phyloP scores from a whole-genome alignment of 495 filamentous ascomycete species.

The Haplographium delicatum region DNA sequence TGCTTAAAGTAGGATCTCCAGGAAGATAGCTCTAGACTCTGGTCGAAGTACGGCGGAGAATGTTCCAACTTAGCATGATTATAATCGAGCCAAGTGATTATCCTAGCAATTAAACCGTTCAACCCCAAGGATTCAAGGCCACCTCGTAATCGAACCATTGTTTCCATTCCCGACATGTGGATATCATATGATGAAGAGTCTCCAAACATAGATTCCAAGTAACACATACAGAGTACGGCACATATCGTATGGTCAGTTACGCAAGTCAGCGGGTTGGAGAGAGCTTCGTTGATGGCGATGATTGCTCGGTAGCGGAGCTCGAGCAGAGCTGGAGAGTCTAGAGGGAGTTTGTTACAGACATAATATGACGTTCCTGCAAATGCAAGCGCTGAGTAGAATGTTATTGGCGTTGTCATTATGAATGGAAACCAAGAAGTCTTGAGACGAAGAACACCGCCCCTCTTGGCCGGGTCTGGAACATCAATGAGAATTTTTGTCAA shows the following conservation, averaged over 20 bases:
- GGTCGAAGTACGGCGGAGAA: neutral
- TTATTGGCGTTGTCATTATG: neutral
- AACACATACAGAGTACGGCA: conserved; percentile 2
- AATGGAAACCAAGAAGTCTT: neutral
- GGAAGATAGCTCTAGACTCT: neutral
- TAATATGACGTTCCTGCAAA: neutral
- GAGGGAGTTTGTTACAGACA: neutral
- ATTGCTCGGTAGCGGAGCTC: neutral
- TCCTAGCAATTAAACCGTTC: conserved; percentile 3
- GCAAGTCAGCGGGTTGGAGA: neutral
- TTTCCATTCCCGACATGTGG: conserved; percentile 6
- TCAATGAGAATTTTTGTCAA: neutral
- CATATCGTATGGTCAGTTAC: neutral
- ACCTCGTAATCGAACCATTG: conserved; percentile 9
- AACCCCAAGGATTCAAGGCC: conserved; percentile 1
- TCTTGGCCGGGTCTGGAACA: neutral
- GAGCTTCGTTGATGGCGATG: neutral
- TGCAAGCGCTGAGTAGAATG: neutral
- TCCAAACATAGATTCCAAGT: neutral
- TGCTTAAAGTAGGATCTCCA: neutral
- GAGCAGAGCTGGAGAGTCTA: neutral
- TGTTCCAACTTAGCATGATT: neutral
- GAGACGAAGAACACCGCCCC: neutral
- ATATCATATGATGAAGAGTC: neutral
- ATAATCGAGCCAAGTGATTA: conserved; percentile 10